These are phyloP conservation scores for Diaporthe humulicola DNA, from an alignment of 2,329 filamentous ascomycete genomes.

Conservation along the genomic window DNA sequence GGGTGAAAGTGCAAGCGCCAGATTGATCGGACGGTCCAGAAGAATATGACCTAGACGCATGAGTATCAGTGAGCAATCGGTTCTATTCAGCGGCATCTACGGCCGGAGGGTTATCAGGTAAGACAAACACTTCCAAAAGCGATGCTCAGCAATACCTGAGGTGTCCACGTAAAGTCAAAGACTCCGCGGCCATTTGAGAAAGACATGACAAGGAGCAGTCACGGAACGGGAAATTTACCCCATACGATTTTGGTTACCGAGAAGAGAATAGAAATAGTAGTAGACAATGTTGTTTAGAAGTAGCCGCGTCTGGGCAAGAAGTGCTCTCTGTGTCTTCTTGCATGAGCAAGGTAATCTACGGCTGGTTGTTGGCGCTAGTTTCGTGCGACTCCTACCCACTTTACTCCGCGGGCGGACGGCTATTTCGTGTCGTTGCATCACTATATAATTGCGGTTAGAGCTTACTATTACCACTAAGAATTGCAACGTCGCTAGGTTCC, in stretches of 20 bases:
- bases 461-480: no score
- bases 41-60: background rate
- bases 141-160: background rate
- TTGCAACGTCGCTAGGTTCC: no score
- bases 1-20: slow-evolving; percentile 41
- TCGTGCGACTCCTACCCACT: no score
- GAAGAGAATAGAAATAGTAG: background rate
- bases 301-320: no score
- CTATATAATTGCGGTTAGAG: no score
- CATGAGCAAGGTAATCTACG: no score
- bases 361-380: no score
- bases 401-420: no score
- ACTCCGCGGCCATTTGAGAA: background rate
- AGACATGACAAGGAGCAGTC: background rate
- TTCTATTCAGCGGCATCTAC: background rate
- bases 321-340: no score
- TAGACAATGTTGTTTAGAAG: background rate
- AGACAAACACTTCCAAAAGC: background rate
- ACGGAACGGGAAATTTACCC: background rate
- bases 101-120: no score
- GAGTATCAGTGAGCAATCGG: background rate
- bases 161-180: background rate
- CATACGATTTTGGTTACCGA: no score
- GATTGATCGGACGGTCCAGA: background rate
- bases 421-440: no score